These are phyloP conservation scores for Podospora pseudoanserina DNA, from an alignment of 495 filamentous ascomycete species.

Conservation along the genomic window DNA sequence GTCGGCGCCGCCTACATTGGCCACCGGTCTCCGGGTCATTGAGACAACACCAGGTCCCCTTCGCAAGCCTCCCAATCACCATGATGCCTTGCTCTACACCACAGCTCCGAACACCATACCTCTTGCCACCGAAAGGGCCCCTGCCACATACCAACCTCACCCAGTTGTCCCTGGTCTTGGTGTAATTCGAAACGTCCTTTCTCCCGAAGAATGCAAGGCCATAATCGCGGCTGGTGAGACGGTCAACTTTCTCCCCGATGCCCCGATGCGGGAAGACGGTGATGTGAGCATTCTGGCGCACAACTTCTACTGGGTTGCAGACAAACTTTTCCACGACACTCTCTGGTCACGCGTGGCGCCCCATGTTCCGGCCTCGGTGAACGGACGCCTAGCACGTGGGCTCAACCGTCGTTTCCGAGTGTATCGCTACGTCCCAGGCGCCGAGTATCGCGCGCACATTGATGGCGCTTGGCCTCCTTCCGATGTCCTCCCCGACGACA, in stretches of 20 bases:
- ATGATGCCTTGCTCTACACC: slow-evolving; percentile 44
- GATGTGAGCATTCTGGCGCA: slow-evolving; percentile 46
- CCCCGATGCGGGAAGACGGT: slow-evolving; percentile 43
- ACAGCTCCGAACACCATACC: slow-evolving; percentile 35
- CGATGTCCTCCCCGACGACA: slow-evolving; percentile 36
- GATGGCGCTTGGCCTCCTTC: slow-evolving; percentile 51
- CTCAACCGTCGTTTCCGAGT: slow-evolving; percentile 48
- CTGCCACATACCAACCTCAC: slow-evolving; percentile 35
- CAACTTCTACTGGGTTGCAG: slow-evolving; percentile 52
- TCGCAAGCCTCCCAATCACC: slow-evolving; percentile 47
- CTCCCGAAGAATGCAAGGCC: slow-evolving; percentile 37
- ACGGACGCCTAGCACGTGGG: slow-evolving; percentile 38
- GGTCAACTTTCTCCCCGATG: slow-evolving; percentile 46
- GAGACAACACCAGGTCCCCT: slow-evolving; percentile 42
- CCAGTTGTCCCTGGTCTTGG: slow-evolving; percentile 40
- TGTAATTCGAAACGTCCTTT: slow-evolving; percentile 39
- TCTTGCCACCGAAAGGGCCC: slow-evolving; percentile 27
- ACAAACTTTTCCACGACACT: slow-evolving; percentile 37
- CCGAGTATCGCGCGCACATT: slow-evolving; percentile 46
- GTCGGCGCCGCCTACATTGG: slow-evolving; percentile 17
- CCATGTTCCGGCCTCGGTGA: slow-evolving; percentile 35
- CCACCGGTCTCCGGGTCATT: slow-evolving; percentile 35
- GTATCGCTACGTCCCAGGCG: slow-evolving; percentile 49
- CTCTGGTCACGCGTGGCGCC: slow-evolving; percentile 42
- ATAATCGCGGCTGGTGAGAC: slow-evolving; percentile 47